These are phyloP conservation scores for Juncus effusus DNA, from an alignment of 176 grass and related monocot genomes.

Conservation along the genomic window DNA sequence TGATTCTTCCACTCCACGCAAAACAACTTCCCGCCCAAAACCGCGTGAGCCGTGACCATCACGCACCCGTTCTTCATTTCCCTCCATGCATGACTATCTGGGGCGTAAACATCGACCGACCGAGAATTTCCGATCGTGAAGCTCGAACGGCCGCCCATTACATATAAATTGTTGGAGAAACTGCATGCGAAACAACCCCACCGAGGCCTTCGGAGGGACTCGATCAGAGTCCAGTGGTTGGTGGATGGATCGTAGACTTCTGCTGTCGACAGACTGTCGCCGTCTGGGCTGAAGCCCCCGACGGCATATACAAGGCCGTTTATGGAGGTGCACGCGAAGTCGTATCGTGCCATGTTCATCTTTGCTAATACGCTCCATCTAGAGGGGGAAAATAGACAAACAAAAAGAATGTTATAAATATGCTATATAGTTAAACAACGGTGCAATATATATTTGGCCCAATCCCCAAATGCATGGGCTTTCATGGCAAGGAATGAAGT, in stretches of 20 bases:
- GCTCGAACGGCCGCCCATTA: slow-evolving; percentile 78
- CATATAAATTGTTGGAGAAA: slow-evolving; percentile 35
- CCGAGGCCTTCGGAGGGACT: slow-evolving; percentile 51
- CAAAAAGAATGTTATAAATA: slow-evolving; percentile 12
- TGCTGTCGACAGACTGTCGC: slow-evolving; percentile 44
- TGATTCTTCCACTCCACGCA: slow-evolving; percentile 72
- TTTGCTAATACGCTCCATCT: slow-evolving; percentile 64
- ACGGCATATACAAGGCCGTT: slow-evolving; percentile 56
- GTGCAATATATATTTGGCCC: not conserved
- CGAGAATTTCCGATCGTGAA: slow-evolving; percentile 71
- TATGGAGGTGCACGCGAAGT: slow-evolving; percentile 59
- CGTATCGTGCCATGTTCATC: slow-evolving; percentile 54
- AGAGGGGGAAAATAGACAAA: not conserved
- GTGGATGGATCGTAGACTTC: slow-evolving; percentile 54
- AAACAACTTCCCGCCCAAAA: slow-evolving; percentile 36
- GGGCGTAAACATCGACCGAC: slow-evolving; percentile 47
- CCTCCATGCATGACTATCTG: slow-evolving; percentile 26
- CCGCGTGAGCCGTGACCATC: slow-evolving; percentile 63
- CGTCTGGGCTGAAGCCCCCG: slow-evolving; percentile 43
- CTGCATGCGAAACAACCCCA: slow-evolving; percentile 58
- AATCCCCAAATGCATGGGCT: not conserved
- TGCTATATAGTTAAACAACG: not conserved
- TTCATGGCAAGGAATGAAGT: too few relatives aligned
- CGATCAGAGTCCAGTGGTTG: slow-evolving; percentile 46
- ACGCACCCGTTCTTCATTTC: slow-evolving; percentile 77